A percentile compares a stretch with the other conserved stretches of the same genome.
phyloP scores from a whole-genome alignment of 768 basidiomycete species.

The Pleurotus cornucopiae region DNA sequence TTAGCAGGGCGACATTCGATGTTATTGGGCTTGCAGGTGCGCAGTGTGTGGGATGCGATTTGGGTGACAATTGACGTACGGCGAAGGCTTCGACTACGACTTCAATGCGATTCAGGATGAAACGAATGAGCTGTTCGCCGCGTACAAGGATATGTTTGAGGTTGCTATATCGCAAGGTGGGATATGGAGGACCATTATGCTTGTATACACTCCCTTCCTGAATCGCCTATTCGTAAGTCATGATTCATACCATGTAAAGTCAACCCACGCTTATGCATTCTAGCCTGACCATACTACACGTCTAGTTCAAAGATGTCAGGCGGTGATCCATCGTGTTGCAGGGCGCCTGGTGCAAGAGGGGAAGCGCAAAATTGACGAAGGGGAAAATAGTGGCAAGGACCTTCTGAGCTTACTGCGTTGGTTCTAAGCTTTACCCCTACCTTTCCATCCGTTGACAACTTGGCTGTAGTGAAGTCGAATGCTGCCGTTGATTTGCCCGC shows the following conservation, averaged over 20 bases:
- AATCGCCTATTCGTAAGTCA: slow-evolving; percentile 52
- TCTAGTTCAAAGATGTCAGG: slow-evolving; percentile 52
- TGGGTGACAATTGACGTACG: too few species aligned
- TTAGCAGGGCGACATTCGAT: slow-evolving; percentile 84
- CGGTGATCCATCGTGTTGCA: slow-evolving; percentile 66
- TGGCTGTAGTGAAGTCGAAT: slow-evolving; percentile 73
- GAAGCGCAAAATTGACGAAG: slow-evolving; percentile 66
- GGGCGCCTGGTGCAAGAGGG: slow-evolving; percentile 75
- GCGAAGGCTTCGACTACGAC: slow-evolving; percentile 76
- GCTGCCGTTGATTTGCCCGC: slow-evolving; percentile 61
- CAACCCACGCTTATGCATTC: background rate
- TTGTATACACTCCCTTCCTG: slow-evolving; percentile 56
- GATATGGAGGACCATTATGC: slow-evolving; percentile 39
- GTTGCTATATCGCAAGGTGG: slow-evolving; percentile 57
- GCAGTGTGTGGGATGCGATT: slow-evolving; percentile 8
- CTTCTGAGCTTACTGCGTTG: slow-evolving; percentile 71
- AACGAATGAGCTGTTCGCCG: slow-evolving; percentile 70
- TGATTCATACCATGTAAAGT: background rate
- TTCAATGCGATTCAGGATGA: slow-evolving; percentile 83
- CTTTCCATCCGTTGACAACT: slow-evolving; percentile 3
- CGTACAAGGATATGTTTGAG: slow-evolving; percentile 86
- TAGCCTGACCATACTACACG: slow-evolving; percentile 53
- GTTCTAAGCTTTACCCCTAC: slow-evolving; percentile 22
- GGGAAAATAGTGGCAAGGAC: slow-evolving; percentile 61
- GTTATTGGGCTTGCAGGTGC: slow-evolving; percentile 86